Evolutionary conservation across 495 filamentous ascomycete species (phyloP).

Genomic region (Glutinoglossum americanum): DNA sequence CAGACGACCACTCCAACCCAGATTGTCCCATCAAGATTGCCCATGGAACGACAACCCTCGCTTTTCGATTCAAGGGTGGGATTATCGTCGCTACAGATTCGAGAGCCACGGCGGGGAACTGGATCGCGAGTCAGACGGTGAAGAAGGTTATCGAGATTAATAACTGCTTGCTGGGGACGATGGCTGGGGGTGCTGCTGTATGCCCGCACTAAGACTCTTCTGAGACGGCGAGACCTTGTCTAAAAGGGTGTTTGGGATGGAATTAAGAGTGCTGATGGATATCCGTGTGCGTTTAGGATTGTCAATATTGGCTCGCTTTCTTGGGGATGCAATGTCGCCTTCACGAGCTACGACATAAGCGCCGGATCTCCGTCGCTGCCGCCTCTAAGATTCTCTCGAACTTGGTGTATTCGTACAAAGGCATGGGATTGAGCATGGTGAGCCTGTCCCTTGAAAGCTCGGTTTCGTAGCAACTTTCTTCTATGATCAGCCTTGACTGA

Average conservation of each 20-base stretch:
- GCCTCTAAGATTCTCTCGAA: constrained; percentile 97
- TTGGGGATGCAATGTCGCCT: constrained; percentile 97
- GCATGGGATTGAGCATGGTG: constrained; percentile 82
- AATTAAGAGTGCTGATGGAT: neutral
- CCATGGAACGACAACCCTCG: constrained; percentile 95
- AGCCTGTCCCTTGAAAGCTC: neutral
- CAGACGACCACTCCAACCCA: constrained; percentile 91
- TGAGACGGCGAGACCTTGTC: neutral
- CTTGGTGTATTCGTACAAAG: constrained; percentile 94
- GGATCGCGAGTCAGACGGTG: constrained; percentile 97
- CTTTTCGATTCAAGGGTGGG: constrained; percentile 91
- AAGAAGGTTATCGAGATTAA: constrained; percentile 98
- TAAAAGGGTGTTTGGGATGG: neutral
- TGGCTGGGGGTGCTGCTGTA: constrained; percentile 93
- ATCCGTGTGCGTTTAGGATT: constrained; percentile 35
- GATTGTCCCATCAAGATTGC: constrained; percentile 96
- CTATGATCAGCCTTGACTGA: neutral
- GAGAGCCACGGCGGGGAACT: constrained; percentile 84
- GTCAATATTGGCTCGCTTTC: constrained; percentile 98
- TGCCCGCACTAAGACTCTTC: constrained; percentile 13
- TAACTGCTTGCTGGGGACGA: constrained; percentile 78
- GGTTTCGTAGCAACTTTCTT: neutral
- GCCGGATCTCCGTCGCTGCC: constrained; percentile 88
- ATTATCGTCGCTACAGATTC: constrained; percentile 98
- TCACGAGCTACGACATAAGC: constrained; percentile 97